phyloP scores from a whole-genome alignment of 176 grass and related monocot species.

The Alloteropsis semialata region DNA sequence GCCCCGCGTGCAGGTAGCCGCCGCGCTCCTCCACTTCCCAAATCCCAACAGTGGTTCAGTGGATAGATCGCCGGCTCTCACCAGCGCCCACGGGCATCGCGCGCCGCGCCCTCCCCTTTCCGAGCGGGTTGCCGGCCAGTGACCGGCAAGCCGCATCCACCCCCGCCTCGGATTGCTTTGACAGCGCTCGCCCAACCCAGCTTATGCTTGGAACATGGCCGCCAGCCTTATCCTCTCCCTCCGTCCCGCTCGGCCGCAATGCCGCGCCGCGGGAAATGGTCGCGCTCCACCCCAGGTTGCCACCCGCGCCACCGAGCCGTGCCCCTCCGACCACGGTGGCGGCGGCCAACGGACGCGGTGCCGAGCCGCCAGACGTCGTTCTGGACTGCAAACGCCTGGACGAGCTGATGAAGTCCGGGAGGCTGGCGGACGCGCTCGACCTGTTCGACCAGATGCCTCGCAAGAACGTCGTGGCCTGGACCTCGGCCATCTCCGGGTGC shows the following conservation, averaged over 20 bases:
- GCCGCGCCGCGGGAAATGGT: slow-evolving; percentile 6
- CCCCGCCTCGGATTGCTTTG: too few relatives aligned
- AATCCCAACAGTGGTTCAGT: too few relatives aligned
- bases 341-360: background rate
- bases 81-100: too few relatives aligned
- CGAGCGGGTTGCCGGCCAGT: too few relatives aligned
- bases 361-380: slow-evolving; percentile 19
- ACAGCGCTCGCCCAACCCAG: too few relatives aligned
- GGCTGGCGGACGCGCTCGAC: slow-evolving; percentile 33
- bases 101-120: too few relatives aligned
- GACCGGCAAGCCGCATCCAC: too few relatives aligned
- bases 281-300: background rate
- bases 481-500: slow-evolving; percentile 63
- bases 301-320: background rate
- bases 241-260: background rate
- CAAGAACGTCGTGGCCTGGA: slow-evolving; percentile 76
- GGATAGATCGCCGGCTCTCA: too few relatives aligned
- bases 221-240: background rate
- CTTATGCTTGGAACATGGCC: background rate
- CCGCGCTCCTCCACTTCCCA: too few relatives aligned
- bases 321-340: background rate
- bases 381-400: slow-evolving; percentile 51
- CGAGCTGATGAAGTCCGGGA: slow-evolving; percentile 45
- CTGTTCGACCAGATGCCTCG: slow-evolving; percentile 65
- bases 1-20: too few relatives aligned